Conservation (phyloP, 2,329 filamentous ascomycete genomes). For the Colletotrichum euphorbiae region DNA sequence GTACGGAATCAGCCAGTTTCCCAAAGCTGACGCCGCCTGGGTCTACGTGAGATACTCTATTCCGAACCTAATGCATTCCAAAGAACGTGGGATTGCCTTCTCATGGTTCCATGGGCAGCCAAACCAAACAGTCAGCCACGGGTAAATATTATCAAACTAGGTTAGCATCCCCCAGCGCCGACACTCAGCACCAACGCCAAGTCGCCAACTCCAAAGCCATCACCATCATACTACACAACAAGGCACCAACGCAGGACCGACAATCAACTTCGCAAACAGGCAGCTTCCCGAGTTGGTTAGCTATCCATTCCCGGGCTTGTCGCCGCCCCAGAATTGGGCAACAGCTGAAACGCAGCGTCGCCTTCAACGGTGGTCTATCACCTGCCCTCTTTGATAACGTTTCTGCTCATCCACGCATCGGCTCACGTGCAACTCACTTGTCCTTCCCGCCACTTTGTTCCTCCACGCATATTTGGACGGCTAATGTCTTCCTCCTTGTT, state of each 20-base stretch:
- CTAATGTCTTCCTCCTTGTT: conserved; percentile 1
- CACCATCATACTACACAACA: conserved; percentile 5
- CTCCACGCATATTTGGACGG: conserved; percentile 6
- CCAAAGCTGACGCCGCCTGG: background rate
- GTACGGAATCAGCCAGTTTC: background rate
- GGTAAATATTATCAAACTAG: background rate
- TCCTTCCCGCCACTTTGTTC: conserved; percentile 12
- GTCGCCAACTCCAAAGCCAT: conserved; percentile 9
- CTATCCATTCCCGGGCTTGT: conserved; percentile 4
- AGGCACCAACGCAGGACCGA: conserved; percentile 3
- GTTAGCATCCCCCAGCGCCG: background rate
- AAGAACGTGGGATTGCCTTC: background rate
- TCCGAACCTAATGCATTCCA: conserved; percentile 1
- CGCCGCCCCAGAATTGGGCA: conserved; percentile 19
- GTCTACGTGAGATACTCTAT: background rate
- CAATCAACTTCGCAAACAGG: conserved; percentile 5
- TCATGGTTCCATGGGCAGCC: background rate
- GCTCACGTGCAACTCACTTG: background rate
- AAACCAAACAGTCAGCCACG: background rate
- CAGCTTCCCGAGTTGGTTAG: conserved; percentile 14
- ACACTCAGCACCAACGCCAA: conserved; percentile 4
- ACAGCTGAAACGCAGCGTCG: conserved; percentile 26
- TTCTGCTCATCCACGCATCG: background rate
- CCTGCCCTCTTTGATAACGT: conserved; percentile 23
- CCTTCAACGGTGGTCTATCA: conserved; percentile 27